Conservation (phyloP, 83 land plant genomes). For the Picea mariana region DNA sequence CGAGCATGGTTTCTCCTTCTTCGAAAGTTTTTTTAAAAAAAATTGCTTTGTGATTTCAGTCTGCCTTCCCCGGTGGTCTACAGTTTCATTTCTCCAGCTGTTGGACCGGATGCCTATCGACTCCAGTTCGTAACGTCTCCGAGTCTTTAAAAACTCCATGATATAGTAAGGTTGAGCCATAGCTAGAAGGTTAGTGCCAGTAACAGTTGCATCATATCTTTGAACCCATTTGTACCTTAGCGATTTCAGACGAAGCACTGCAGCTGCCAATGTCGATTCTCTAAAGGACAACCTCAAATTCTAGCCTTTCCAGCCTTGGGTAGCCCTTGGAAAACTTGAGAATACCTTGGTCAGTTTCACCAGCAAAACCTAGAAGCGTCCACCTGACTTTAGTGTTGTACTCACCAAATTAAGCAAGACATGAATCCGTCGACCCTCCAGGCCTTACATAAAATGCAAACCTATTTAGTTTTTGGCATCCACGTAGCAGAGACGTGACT, state of each 20-base stretch:
- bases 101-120: too few relatives aligned
- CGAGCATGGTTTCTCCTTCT: too few relatives aligned
- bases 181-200: too few relatives aligned
- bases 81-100: too few relatives aligned
- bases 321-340: constrained; percentile 67
- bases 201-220: constrained; percentile 52
- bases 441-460: constrained; percentile 73
- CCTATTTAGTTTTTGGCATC: constrained; percentile 63
- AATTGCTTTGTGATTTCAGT: too few relatives aligned
- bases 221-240: constrained; percentile 93
- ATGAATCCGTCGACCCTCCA: constrained; percentile 84
- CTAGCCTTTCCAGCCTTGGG: constrained; percentile 71
- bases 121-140: too few relatives aligned
- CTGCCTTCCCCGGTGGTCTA: too few relatives aligned
- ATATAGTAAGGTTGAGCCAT: constrained; percentile 9
- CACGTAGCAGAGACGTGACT: constrained; percentile 51
- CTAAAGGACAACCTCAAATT: constrained; percentile 86
- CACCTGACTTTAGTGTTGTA: constrained; percentile 73
- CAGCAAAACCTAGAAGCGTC: constrained; percentile 81
- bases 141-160: background rate
- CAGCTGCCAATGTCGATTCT: constrained; percentile 66
- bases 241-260: constrained; percentile 51
- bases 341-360: constrained; percentile 73
- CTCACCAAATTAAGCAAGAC: constrained; percentile 70
- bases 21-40: too few relatives aligned